Base-by-base conservation (phyloP, 371 early-diverging fungal genomes). In the Mycotypha africana region DNA sequence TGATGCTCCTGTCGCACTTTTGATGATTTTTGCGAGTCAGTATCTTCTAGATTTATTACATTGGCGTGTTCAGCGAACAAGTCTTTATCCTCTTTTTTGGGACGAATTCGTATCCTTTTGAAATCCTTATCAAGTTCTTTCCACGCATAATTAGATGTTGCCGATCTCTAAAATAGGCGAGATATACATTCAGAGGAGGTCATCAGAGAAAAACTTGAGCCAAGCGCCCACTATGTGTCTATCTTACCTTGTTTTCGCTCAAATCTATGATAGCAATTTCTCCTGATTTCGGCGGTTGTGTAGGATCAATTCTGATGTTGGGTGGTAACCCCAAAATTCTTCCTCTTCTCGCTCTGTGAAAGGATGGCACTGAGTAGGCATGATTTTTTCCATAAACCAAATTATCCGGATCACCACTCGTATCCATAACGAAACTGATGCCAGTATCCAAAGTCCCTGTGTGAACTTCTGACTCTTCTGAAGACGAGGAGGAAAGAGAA, bases 331-430 rank as follows among this genome's bases (percentile, higher is more conserved):
- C 68, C 26, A 73, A 36, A 1, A 73, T 56, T 37, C 56, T 61
- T 7, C 74, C 73, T 62, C 77, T 59, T 56, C 76, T 73, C 26
- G 47, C 35, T 24, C 73, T 46, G 23, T 45, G 50, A 35, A 62
- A 79, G 6, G n/a, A 23, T 0, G 80, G 80, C 15, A 68, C 50
- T 5, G 51, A 32, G 28, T 50, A 61, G 2, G 39, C 35, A 38
- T 70, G 49, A 8, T 61, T 49, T 2, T 58, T 52, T 6, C 76
- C 78, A 42, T 74, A 80, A 1, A 40, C 49, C 1, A 68, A 22
- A 20, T 58, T 55, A 32, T 71, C 62, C 3, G 36, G 20, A 38
- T 80, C 81, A 4, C 81, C 81, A 33, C 52, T 47, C 25, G 25
- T 59, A 34, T 69, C 74, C 14, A 69, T 55, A 15, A 58, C 46